Evolutionary conservation across 306 rosid species (phyloP), one percentile per base, ranked within the genome.

Genomic region (Rosa multiflora): DNA sequence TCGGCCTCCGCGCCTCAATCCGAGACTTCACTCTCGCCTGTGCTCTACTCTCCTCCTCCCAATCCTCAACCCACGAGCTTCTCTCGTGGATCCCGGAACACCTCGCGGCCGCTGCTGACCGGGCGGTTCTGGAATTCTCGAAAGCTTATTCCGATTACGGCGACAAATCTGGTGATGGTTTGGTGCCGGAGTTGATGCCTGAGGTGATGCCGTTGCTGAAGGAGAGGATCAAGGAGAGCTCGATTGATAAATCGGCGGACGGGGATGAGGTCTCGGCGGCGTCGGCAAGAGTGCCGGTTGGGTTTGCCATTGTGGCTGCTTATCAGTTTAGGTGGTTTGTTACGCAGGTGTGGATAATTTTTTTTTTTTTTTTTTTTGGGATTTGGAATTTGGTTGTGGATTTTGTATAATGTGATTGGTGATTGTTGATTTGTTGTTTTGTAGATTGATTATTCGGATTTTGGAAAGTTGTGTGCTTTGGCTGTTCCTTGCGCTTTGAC

Each of bases 401-500:
- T 72, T 76, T 47, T 55, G 55, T 64, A 43, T 83, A 67, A 70
- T 70, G n/a, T 66, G 73, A 73, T 81, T 21, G 37, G 2, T 49
- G 77, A 43, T 83, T 72, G 74, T 83, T 73, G 47, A 69, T 62
- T 73, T 71, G 49, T 83, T 73, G 47, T 72, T 62, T 73, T 71
- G 49, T 76, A 95, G 98, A 86, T 95, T 86, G 91, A 81, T 81
- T 83, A 84, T 88, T 95, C 99, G 73, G 89, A 84, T 88, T 84
- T 88, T 88, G 91, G 94, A 32, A 93, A 90, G 84, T 75, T 90
- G 83, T 85, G 93, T 83, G 73, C 85, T 67, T 84, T 90, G 82
- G 89, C 93, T 89, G 85, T 93, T 83, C 99, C 99, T 79, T 91
- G 96, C 87, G 97, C 89, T 10, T 77, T 95, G 80, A 95, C 91